Evolutionary conservation across 2,329 filamentous ascomycete genomes (phyloP).

Genomic region (Fusarium mangiferae): DNA sequence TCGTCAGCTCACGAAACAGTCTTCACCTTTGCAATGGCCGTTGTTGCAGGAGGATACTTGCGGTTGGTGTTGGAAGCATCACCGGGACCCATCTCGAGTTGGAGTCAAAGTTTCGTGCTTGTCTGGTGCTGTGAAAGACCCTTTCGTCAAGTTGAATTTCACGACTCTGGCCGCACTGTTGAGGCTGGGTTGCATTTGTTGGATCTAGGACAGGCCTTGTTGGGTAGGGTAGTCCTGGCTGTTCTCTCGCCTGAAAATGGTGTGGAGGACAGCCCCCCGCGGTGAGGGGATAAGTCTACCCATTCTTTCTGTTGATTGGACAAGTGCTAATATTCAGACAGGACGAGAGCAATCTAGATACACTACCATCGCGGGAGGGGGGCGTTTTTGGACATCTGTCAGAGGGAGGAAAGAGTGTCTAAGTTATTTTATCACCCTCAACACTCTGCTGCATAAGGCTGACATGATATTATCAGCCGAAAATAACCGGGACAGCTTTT

Average conservation of each 20-base stretch:
- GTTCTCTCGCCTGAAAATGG: conserved; percentile 62
- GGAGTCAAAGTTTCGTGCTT: conserved; percentile 95
- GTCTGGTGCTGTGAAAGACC: conserved; percentile 63
- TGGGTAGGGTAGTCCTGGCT: conserved; percentile 58
- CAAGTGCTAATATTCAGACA: conserved; percentile 44
- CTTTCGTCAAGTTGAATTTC: conserved; percentile 1
- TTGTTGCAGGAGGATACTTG: neutral
- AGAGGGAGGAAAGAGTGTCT: too few species aligned
- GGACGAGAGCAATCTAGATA: conserved; percentile 8
- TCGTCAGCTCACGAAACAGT: conserved; percentile 26
- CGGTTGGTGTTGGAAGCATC: conserved; percentile 42
- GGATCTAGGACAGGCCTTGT: conserved; percentile 42
- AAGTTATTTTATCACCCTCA: too few species aligned
- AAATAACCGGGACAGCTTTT: too few species aligned
- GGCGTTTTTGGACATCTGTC: too few species aligned
- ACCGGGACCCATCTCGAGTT: conserved; percentile 89
- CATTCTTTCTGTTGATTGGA: conserved; percentile 14
- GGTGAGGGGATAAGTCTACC: conserved; percentile 61
- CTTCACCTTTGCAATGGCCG: conserved; percentile 14
- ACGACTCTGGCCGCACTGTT: conserved; percentile 23
- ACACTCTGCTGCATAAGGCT: too few species aligned
- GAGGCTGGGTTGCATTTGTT: conserved; percentile 31
- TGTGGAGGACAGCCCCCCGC: conserved; percentile 58
- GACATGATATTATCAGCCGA: too few species aligned
- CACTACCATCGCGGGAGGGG: neutral